These are phyloP conservation scores for Penicillium turbatum DNA, from an alignment of 495 filamentous ascomycete genomes.

Conservation along the genomic window DNA sequence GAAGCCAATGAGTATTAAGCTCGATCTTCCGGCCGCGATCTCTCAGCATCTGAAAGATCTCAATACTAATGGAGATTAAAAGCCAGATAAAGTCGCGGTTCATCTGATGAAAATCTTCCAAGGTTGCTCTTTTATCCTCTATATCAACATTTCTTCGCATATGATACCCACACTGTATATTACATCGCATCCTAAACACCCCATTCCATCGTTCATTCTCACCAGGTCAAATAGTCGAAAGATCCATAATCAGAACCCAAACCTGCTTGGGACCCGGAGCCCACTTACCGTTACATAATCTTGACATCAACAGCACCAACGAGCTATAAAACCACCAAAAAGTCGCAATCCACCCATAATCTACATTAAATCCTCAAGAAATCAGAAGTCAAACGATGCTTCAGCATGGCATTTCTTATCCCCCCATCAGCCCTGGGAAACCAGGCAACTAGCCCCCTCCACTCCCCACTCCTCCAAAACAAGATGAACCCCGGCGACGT, in stretches of 20 bases:
- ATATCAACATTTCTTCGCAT: not conserved
- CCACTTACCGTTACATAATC: slow-evolving; percentile 15
- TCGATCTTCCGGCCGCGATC: slow-evolving; percentile 11
- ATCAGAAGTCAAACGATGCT: not conserved
- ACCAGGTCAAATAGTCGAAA: not conserved
- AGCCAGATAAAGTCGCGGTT: not conserved
- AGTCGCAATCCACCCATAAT: not conserved
- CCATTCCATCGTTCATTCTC: not conserved
- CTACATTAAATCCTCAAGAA: not conserved
- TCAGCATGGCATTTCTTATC: not conserved
- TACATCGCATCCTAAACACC: not conserved
- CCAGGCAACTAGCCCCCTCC: slow-evolving; percentile 1
- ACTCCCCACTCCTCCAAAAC: not conserved
- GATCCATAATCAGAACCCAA: not conserved
- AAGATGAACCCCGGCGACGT: slow-evolving; percentile 17
- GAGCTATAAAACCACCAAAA: not conserved
- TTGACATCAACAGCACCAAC: slow-evolving; percentile 16
- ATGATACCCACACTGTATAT: slow-evolving; percentile 1
- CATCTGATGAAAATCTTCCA: no score
- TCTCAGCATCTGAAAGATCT: not conserved
- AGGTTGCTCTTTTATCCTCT: not conserved
- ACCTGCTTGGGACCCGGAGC: not conserved
- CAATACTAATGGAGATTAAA: not conserved
- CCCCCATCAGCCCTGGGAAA: slow-evolving; percentile 4
- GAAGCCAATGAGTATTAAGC: not conserved